Base-by-base conservation (phyloP, 1,284 basidiomycete species). In the Boletellus deceptivus region DNA sequence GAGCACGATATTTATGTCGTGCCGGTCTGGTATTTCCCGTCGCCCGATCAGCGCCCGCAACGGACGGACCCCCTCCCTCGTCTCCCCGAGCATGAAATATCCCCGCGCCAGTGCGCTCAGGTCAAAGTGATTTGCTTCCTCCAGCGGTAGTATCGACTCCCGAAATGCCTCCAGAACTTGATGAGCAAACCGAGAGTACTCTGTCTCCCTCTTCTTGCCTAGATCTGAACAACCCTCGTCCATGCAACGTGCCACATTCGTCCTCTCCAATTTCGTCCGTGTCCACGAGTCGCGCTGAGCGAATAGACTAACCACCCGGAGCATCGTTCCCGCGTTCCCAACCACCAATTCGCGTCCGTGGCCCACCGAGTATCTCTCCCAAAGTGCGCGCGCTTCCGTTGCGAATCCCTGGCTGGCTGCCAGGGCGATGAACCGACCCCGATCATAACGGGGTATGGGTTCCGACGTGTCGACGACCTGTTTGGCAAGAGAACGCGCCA, bases 1-100 rank as follows among this genome's bases (percentile, higher is more conserved):
- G 45, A 89, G 70, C 42, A 74, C 76, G 45, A 89, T 77, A 59
- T 86, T 86, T 47, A 84, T 69, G 60, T 89, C 86, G 57, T 78
- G 69, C 41, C 75, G 54, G 62, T 88, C 84, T 14, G 83, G 83
- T 47, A 77, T 60, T 59, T 83, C 76, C 49, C 64, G 69, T 38
- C 81, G 77, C 18, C 63, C 55, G 37, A 79, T 60, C 39, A 86
- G 60, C 43, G 75, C 54, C 49, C 70, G 69, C 59, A 88, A 71
- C n/a, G 72, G 63, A 13, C 64, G 55, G 51, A 84, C 72, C 2
- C 80, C 83, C 37, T 75, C 70, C 36, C 59, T 45, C 55, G 75
- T 64, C 44, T 74, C 62, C n/a, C 79, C 82, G 22, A 82, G 64
- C 53, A 85, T 72, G 57, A 86, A 81, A 61, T 77, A 76, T 18